phyloP scores from a whole-genome alignment of 1,284 basidiomycete species.

The Cutaneotrichosporon arboriforme region DNA sequence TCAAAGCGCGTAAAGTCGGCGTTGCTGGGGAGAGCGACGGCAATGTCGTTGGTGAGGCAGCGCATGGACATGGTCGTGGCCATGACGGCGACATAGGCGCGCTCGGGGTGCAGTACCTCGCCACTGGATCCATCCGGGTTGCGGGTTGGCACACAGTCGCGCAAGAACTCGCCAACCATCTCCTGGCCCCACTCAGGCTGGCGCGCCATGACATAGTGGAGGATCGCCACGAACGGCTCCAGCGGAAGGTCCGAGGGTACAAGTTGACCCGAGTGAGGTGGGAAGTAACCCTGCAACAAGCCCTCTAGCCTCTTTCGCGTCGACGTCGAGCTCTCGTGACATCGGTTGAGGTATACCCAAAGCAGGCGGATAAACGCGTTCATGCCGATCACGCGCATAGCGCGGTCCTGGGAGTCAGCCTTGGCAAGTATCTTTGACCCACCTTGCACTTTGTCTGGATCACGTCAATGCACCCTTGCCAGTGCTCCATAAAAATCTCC shows the following conservation, averaged over 20 bases:
- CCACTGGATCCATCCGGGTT: slow-evolving; percentile 35
- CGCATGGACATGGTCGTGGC: slow-evolving; percentile 71
- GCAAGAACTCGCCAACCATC: slow-evolving; percentile 69
- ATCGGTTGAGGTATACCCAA: slow-evolving; percentile 93
- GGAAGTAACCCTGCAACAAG: slow-evolving; percentile 74
- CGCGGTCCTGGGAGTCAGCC: slow-evolving; percentile 60
- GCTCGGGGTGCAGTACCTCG: slow-evolving; percentile 60
- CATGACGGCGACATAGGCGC: slow-evolving; percentile 68
- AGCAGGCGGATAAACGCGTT: slow-evolving; percentile 77
- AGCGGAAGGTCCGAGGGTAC: slow-evolving; percentile 68
- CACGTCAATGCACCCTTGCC: slow-evolving; percentile 66
- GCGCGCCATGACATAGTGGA: slow-evolving; percentile 77
- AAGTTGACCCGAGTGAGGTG: slow-evolving; percentile 60
- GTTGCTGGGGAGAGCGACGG: slow-evolving; percentile 69
- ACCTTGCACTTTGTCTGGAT: slow-evolving; percentile 76
- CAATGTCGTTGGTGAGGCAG: slow-evolving; percentile 64
- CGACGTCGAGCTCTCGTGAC: slow-evolving; percentile 74
- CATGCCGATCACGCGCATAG: slow-evolving; percentile 65
- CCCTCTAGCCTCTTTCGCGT: slow-evolving; percentile 71
- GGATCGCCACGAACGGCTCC: slow-evolving; percentile 70
- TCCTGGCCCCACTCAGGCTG: slow-evolving; percentile 84
- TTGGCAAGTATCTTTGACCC: slow-evolving; percentile 17
- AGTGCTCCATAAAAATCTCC: slow-evolving; percentile 76
- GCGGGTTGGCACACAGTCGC: slow-evolving; percentile 56
- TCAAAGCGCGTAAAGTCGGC: slow-evolving; percentile 61